A percentile compares a stretch with the other conserved stretches of the same genome.
Conservation (phyloP, 75 land plant genomes). For the Selaginella moellendorffii region DNA sequence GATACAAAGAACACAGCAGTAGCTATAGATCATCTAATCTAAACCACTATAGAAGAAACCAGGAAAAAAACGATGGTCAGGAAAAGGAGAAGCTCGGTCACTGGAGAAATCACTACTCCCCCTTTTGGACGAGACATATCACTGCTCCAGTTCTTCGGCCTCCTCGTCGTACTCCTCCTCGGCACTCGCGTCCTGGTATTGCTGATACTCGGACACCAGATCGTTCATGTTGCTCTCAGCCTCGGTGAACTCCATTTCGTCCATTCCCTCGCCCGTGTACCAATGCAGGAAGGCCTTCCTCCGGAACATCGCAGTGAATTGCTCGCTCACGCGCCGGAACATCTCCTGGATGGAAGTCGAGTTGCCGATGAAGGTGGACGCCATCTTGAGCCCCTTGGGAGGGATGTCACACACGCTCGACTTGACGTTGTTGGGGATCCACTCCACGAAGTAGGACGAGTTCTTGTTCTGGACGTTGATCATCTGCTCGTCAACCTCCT, state of each 20-base stretch:
- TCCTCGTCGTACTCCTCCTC: conserved; percentile 4
- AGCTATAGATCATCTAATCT: too few relatives aligned
- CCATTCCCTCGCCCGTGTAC: conserved; percentile 6
- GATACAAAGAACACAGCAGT: too few relatives aligned
- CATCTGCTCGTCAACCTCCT: background rate
- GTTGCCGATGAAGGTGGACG: background rate
- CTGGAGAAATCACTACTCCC: too few relatives aligned
- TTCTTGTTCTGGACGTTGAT: background rate
- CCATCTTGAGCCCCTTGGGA: background rate
- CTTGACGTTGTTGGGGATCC: background rate
- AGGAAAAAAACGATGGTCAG: too few relatives aligned
- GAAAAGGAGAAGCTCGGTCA: too few relatives aligned
- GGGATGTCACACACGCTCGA: background rate
- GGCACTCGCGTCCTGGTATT: conserved; percentile 3
- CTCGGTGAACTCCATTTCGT: conserved; percentile 17
- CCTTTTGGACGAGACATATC: too few relatives aligned
- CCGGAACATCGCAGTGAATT: background rate
- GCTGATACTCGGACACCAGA: conserved; percentile 10
- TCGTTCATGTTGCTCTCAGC: conserved; percentile 21
- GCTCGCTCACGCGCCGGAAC: background rate
- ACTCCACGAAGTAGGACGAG: background rate
- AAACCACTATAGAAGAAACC: too few relatives aligned
- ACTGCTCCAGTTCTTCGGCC: background rate
- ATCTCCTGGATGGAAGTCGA: background rate
- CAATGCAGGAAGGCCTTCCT: background rate